Base-by-base conservation (phyloP, 179 eudicot genomes). In the Pouteria campechiana region DNA sequence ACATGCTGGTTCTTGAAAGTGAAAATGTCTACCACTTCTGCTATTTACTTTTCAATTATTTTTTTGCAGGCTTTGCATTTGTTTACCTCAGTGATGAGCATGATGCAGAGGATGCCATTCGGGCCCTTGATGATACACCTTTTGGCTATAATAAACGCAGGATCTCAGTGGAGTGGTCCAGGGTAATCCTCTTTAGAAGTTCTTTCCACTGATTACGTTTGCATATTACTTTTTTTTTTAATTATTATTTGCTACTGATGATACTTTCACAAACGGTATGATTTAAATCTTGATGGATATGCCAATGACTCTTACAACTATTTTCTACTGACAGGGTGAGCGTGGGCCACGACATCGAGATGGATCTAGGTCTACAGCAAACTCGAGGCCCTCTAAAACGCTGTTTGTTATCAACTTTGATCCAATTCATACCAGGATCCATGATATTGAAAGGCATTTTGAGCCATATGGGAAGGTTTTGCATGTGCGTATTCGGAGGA, bases 401-500 rank as follows among this genome's bases (percentile, higher is more conserved):
- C 64, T 89, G 65, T 89, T 89, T 72, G 93, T 85, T 49, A 85
- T 89, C 10, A 85, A 89, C 68, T 85, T 89, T 55, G 95, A 85
- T 54, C 89, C 78, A 5, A 50, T 62, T 14, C 66, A 64, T 49
- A 89, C 97, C 6, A 65, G 76, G 46, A 66, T 56, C 12, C 68
- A 49, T 27, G 97, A 85, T 53, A 57, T 85, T 41, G 93, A 85
- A 57, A 69, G 72, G 36, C 93, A 89, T 54, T 85, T 89, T 64
- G 93, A 81, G 13, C 70, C 79, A 41, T 70, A 85, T 68, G 97
- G 97, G 29, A 81, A 74, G 64, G 65, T 89, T 49, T 51, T 76
- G 7, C 73, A 71, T 49, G 86, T 85, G 4, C 72, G 95, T 36
- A 74, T 89, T 48, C 78, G 90, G 22, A 55, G 86, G 37, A 85